Evolutionary conservation across 1,284 basidiomycete species (phyloP).

Genomic region (Marasmius sp.): DNA sequence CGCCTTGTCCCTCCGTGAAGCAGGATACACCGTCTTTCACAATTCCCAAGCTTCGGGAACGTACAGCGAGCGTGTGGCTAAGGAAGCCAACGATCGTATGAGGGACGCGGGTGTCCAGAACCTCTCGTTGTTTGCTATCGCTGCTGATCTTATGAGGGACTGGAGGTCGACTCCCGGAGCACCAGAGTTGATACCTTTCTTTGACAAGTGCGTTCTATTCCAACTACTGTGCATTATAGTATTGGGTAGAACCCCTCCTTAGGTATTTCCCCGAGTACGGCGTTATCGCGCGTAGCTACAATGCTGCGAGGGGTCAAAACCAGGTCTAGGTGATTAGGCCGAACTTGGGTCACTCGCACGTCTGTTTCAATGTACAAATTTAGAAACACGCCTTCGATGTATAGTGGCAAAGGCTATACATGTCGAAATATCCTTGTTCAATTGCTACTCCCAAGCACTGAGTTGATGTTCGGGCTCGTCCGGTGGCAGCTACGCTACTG

Average conservation of each 20-base stretch:
- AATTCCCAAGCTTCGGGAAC: conserved; percentile 46
- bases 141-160: conserved; percentile 44
- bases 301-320: conserved; percentile 23
- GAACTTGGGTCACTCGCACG: too few relatives aligned
- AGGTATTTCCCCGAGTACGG: conserved; percentile 41
- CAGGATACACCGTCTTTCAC: conserved; percentile 44
- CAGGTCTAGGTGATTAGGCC: too few relatives aligned
- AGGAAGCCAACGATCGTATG: conserved; percentile 46
- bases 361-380: too few relatives aligned
- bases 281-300: conserved; percentile 37
- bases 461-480: too few relatives aligned
- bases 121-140: conserved; percentile 39
- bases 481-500: too few relatives aligned
- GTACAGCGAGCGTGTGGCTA: conserved; percentile 34
- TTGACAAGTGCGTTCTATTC: conserved; percentile 35
- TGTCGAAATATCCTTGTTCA: too few relatives aligned
- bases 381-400: too few relatives aligned
- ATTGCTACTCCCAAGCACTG: too few relatives aligned
- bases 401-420: too few relatives aligned
- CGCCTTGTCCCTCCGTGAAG: conserved; percentile 40
- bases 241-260: not conserved
- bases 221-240: not conserved
- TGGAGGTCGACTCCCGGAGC: conserved; percentile 44
- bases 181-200: conserved; percentile 37
- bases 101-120: conserved; percentile 42